phyloP scores from a whole-genome alignment of 2,329 filamentous ascomycete genomes.

The Chrysosporium keratinophilum region DNA sequence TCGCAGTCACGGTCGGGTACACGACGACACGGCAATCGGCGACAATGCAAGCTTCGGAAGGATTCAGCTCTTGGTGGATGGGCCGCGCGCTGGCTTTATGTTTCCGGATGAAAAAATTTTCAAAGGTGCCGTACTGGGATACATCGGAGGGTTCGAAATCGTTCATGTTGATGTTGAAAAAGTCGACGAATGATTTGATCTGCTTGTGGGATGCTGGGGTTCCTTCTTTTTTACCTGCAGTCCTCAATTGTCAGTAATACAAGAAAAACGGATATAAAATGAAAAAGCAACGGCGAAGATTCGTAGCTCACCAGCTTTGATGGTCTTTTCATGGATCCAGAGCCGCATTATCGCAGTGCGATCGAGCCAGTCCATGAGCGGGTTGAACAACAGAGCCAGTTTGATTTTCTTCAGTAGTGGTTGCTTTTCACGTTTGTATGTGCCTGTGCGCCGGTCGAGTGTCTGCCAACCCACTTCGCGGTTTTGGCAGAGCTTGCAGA shows the following conservation, averaged over 20 bases:
- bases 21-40: constrained; percentile 32
- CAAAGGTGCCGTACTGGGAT: constrained; percentile 28
- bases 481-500: constrained; percentile 8
- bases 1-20: constrained; percentile 27
- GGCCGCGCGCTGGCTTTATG: constrained; percentile 27
- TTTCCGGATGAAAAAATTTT: constrained; percentile 33
- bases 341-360: constrained; percentile 30
- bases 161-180: constrained; percentile 31
- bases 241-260: background rate
- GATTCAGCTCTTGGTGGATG: constrained; percentile 21
- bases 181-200: constrained; percentile 32
- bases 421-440: constrained; percentile 31
- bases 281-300: background rate
- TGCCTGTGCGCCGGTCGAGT: constrained; percentile 7
- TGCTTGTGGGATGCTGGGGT: constrained; percentile 24
- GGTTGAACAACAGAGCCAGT: constrained; percentile 36
- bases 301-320: constrained; percentile 22
- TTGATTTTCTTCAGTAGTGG: constrained; percentile 35
- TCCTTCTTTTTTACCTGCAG: constrained; percentile 21
- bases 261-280: background rate
- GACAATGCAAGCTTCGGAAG: constrained; percentile 24
- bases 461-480: constrained; percentile 12
- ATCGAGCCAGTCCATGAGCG: constrained; percentile 34
- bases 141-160: constrained; percentile 31
- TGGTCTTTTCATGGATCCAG: constrained; percentile 30